These are phyloP conservation scores for Geranomyces michiganensis DNA, from an alignment of 192 early-diverging fungal species.

Conservation along the genomic window DNA sequence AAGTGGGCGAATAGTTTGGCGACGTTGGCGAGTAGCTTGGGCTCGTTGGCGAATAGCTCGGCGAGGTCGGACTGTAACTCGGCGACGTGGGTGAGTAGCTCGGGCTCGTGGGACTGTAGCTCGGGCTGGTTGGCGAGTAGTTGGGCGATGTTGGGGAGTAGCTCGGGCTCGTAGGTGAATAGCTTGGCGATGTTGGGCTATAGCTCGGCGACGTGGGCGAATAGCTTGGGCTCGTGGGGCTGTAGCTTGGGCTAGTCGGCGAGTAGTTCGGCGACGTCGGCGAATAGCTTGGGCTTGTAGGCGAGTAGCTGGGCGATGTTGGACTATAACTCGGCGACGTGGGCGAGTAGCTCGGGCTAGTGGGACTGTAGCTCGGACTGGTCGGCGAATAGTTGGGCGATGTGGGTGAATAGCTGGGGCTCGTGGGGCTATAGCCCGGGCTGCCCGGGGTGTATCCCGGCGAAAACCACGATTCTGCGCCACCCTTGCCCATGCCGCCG, in stretches of 20 bases:
- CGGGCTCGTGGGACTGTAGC: slow-evolving; percentile 70
- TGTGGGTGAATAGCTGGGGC: slow-evolving; percentile 76
- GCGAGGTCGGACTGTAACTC: slow-evolving; percentile 72
- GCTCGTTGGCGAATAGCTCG: slow-evolving; percentile 72
- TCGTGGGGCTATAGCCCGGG: slow-evolving; percentile 69
- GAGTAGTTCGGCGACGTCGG: slow-evolving; percentile 80
- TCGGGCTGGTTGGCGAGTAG: slow-evolving; percentile 64
- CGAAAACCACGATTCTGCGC: slow-evolving; percentile 51
- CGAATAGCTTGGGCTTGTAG: slow-evolving; percentile 53
- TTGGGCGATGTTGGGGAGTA: slow-evolving; percentile 78
- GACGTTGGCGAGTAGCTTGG: slow-evolving; percentile 76
- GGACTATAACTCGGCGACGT: slow-evolving; percentile 76
- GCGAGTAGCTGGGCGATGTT: slow-evolving; percentile 66
- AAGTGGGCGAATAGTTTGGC: slow-evolving; percentile 78
- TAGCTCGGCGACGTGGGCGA: slow-evolving; percentile 66
- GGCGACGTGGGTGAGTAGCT: slow-evolving; percentile 78
- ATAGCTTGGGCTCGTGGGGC: slow-evolving; percentile 63
- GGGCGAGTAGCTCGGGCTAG: slow-evolving; percentile 64
- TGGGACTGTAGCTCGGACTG: slow-evolving; percentile 64
- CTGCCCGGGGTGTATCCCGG: slow-evolving; percentile 66
- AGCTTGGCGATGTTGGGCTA: slow-evolving; percentile 58
- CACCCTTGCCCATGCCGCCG: slow-evolving; percentile 61
- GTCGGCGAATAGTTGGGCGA: slow-evolving; percentile 76
- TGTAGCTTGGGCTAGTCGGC: slow-evolving; percentile 77
- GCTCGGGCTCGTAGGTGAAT: slow-evolving; percentile 68